phyloP scores from a whole-genome alignment of 345 rosid species.

The Salix dunnii region DNA sequence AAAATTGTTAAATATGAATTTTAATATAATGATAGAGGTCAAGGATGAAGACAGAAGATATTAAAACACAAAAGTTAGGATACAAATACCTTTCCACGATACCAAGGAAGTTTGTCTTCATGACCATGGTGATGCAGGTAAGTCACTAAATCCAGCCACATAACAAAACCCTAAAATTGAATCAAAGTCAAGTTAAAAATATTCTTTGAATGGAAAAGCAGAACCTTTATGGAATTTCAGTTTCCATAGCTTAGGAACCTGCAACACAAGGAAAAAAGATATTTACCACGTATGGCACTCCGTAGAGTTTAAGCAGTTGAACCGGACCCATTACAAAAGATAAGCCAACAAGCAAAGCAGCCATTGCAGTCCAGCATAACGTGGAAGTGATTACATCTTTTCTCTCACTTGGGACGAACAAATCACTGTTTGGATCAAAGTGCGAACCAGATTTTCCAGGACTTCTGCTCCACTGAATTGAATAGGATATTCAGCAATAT shows the following conservation, averaged over 20 bases:
- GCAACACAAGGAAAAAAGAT: background rate
- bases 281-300: slow-evolving; percentile 25
- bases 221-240: background rate
- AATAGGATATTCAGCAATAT: slow-evolving; percentile 1
- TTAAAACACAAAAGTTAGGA: background rate
- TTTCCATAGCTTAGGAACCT: background rate
- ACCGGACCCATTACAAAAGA: slow-evolving; percentile 24
- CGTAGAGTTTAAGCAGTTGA: slow-evolving; percentile 24
- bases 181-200: background rate
- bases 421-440: slow-evolving; percentile 36
- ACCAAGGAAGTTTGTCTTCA: slow-evolving; percentile 84
- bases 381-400: slow-evolving; percentile 39
- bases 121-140: slow-evolving; percentile 89
- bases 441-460: slow-evolving; percentile 51
- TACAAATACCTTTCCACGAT: slow-evolving; percentile 72
- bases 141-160: slow-evolving; percentile 82
- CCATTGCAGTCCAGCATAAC: slow-evolving; percentile 35
- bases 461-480: slow-evolving; percentile 37
- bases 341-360: slow-evolving; percentile 20
- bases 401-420: slow-evolving; percentile 36
- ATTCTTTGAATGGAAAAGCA: background rate
- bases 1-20: background rate
- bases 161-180: slow-evolving; percentile 49
- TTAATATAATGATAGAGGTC: background rate
- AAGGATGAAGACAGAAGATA: background rate